A percentile compares a stretch with the other conserved stretches of the same genome.
Conservation (phyloP, 2,329 filamentous ascomycete species). For the Aspergillus eucalypticola region DNA sequence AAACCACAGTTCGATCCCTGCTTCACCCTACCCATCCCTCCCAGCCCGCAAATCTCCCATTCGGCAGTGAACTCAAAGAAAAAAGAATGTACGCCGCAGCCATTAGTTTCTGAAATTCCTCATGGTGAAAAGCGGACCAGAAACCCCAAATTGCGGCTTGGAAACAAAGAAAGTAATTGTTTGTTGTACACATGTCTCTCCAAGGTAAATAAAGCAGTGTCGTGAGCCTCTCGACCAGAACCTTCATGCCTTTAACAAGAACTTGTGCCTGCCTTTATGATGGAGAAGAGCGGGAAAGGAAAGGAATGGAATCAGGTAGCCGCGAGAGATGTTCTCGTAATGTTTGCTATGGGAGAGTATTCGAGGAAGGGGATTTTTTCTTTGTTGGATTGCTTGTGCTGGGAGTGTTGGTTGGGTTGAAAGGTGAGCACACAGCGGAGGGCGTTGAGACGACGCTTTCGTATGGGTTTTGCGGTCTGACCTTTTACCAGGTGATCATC, state of each 20-base stretch:
- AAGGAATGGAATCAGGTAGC: background rate
- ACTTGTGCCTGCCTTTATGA: constrained; percentile 25
- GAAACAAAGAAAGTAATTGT: background rate
- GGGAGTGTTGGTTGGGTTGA: too few relatives aligned
- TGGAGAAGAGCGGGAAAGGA: background rate
- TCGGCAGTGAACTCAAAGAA: constrained; percentile 10
- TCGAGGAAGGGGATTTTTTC: constrained; percentile 12
- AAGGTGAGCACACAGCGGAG: constrained; percentile 6
- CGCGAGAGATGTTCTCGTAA: constrained; percentile 1
- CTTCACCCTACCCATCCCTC: constrained; percentile 8
- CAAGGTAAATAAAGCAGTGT: constrained; percentile 22
- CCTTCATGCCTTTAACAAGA: constrained; percentile 29
- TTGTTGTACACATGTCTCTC: constrained; percentile 30
- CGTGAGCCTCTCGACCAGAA: constrained; percentile 27
- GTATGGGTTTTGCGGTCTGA: constrained; percentile 36
- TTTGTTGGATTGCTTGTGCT: background rate
- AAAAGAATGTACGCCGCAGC: constrained; percentile 40
- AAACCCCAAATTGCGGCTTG: constrained; percentile 42
- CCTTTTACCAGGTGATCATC: constrained; percentile 51
- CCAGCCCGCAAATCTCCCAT: constrained; percentile 2
- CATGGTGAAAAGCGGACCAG: constrained; percentile 43
- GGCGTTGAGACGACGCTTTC: background rate
- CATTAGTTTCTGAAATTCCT: constrained; percentile 46
- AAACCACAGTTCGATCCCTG: constrained; percentile 2
- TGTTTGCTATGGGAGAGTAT: background rate